These are phyloP conservation scores for Tolypocladium amazonense DNA, from an alignment of 2,329 filamentous ascomycete species.

Conservation along the genomic window DNA sequence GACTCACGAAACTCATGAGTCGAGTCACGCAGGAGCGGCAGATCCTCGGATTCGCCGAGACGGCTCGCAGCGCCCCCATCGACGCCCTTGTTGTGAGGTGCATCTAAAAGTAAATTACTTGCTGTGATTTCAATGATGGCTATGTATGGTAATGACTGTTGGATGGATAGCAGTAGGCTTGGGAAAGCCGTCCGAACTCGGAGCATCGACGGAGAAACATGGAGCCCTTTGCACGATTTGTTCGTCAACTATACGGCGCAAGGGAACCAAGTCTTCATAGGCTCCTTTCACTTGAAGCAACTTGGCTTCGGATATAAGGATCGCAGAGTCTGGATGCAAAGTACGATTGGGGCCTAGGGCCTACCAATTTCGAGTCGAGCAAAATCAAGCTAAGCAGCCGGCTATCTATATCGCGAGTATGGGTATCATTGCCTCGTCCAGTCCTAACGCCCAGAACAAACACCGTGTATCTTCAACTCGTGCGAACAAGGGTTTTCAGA, in stretches of 20 bases:
- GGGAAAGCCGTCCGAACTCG: background rate
- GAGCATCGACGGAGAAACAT: background rate
- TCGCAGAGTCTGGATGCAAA: background rate
- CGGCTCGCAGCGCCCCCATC: background rate
- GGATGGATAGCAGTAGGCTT: background rate
- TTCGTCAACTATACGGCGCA: background rate
- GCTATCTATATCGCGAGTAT: background rate
- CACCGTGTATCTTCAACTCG: slow-evolving; percentile 1
- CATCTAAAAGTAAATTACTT: background rate
- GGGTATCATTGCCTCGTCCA: slow-evolving; percentile 6
- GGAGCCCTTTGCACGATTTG: background rate
- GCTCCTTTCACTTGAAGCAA: background rate
- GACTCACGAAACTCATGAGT: slow-evolving; percentile 15
- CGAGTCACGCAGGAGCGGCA: slow-evolving; percentile 7
- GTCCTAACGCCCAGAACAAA: slow-evolving; percentile 5
- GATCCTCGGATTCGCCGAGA: slow-evolving; percentile 12
- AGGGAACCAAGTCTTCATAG: background rate
- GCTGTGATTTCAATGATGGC: background rate
- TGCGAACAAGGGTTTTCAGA: slow-evolving; percentile 15
- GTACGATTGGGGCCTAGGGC: background rate
- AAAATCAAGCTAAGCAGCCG: background rate
- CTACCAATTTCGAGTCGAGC: background rate
- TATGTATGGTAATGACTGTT: background rate
- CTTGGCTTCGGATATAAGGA: background rate
- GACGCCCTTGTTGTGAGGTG: background rate